Base-by-base conservation (phyloP, 1,284 basidiomycete species). In the Moesziomyces aphidis region DNA sequence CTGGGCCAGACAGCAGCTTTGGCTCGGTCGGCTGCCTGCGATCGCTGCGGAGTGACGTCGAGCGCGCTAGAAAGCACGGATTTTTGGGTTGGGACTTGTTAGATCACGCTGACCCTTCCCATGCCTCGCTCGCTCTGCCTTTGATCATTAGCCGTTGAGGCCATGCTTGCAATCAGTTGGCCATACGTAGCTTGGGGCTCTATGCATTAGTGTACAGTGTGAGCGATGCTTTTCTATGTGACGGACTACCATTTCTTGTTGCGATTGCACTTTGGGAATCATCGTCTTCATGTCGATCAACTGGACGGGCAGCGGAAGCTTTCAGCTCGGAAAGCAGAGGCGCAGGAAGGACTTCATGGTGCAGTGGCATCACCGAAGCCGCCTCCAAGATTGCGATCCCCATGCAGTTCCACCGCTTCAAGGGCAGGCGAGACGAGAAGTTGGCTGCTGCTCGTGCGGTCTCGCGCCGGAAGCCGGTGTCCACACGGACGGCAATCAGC, bases 261-360 rank as follows among this genome's bases (percentile, higher is more conserved):
- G 15, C 17, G 15, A 6, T 42, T 11, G 11, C 31, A 10, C 26
- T n/a, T 15, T 22, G 39, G 8, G 26, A 11, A 23, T 28, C 44
- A 22, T 6, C 23, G 13, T 21, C 21, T 13, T n/a, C 42, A 75
- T 71, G 73, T 66, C 73, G 31, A 49, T 75, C 56, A 75, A 71
- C 39, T 75, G 73, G 73, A 75, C 63, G 9, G 73, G 73, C 43
- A 71, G 72, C 22, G 72, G 72, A 22, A 66, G 62, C 56, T 61
- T 56, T n/a, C 45, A 53, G 15, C 34, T 70, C 1, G 42, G 55
- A 19, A 60, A 50, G 17, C 52, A 56, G 13, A 42, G 62, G 43
- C 48, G 59, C 13, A 69, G 39, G 56, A 58, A 57, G 26, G 21
- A 34, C 31, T 21, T 43, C 15, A 19, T 31, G 5, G 31, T 39